phyloP scores from a whole-genome alignment of 768 basidiomycete species.

The Exsudoporus frostii region DNA sequence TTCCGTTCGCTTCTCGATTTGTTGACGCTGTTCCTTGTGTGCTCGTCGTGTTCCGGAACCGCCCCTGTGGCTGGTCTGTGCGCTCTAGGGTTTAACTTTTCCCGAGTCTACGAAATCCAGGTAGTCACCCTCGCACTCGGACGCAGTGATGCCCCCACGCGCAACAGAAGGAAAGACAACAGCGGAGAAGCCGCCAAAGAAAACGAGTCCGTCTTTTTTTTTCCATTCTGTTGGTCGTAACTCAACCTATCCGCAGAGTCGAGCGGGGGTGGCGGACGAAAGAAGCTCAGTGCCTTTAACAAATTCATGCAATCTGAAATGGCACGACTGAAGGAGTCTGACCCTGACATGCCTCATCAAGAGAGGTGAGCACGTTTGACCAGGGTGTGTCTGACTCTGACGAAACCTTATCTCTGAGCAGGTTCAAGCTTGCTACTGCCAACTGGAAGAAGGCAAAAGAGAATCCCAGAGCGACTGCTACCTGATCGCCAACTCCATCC shows the following conservation, averaged over 20 bases:
- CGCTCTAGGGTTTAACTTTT: slow-evolving; percentile 20
- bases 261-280: slow-evolving; percentile 48
- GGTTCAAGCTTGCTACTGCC: slow-evolving; percentile 69
- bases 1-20: slow-evolving; percentile 8
- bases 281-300: slow-evolving; percentile 70
- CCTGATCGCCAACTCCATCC: slow-evolving; percentile 18
- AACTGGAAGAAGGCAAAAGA: slow-evolving; percentile 79
- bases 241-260: slow-evolving; percentile 43
- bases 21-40: not conserved
- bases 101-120: slow-evolving; percentile 7
- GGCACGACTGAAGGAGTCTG: slow-evolving; percentile 71
- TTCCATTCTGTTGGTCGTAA: slow-evolving; percentile 16
- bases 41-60: slow-evolving; percentile 8
- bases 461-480: slow-evolving; percentile 46
- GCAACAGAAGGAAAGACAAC: slow-evolving; percentile 36
- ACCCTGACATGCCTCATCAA: slow-evolving; percentile 69
- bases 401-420: slow-evolving; percentile 22
- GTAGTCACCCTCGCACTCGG: slow-evolving; percentile 8
- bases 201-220: slow-evolving; percentile 42
- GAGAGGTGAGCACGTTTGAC: slow-evolving; percentile 50
- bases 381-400: not conserved
- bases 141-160: slow-evolving; percentile 42
- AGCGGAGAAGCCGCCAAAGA: slow-evolving; percentile 51
- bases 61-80: slow-evolving; percentile 34
- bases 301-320: slow-evolving; percentile 80